Evolutionary conservation across 1,284 basidiomycete species (phyloP), one percentile per base, ranked within the genome.

Genomic region (Boletus subluridellus): DNA sequence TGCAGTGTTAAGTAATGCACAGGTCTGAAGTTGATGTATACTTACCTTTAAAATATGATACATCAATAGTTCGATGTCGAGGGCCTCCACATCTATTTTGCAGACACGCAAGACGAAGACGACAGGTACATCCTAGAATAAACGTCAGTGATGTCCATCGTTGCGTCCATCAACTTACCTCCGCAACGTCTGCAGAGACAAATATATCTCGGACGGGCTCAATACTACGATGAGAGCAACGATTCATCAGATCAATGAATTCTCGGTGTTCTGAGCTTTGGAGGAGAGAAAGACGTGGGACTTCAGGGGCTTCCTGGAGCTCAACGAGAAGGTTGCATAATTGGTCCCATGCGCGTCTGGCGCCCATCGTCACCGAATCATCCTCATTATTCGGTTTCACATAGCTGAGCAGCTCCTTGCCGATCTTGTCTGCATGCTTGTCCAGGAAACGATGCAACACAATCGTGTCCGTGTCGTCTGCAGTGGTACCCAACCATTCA

Each of bases 41-140:
- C 77, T 58, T 56, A 87, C 92, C 78, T 87, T 88, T 74, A 94
- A 86, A 52, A 94, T 84, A 69, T 93, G 85, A 71, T 85, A 92
- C 72, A 94, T 86, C 41, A 98, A 73, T 4, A 94, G 73, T 66
- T 96, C 93, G 37, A 95, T 84, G 69, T 97, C 94, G 48, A 95
- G 78, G 1, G 87, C 84, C 65, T 94, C 92, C 1, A 92, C 87
- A 61, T 92, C 86, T 47, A 95, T 81, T 63, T 86, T 83, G 45
- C 84, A 83, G 12, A 89, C 76, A 48, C 78, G 80, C 49, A 90
- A 72, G 48, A 90, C 77, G 66, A 89, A 91, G 21, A 85, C 74
- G 14, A 81, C 81, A 24, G 77, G 73, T 39, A 77, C 69, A 52
- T 81, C 79, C 85, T 89, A 62, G 52, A 34, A 58, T 26, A 64